phyloP scores from a whole-genome alignment of 768 basidiomycete species.

The Paxillus ammoniavirescens region DNA sequence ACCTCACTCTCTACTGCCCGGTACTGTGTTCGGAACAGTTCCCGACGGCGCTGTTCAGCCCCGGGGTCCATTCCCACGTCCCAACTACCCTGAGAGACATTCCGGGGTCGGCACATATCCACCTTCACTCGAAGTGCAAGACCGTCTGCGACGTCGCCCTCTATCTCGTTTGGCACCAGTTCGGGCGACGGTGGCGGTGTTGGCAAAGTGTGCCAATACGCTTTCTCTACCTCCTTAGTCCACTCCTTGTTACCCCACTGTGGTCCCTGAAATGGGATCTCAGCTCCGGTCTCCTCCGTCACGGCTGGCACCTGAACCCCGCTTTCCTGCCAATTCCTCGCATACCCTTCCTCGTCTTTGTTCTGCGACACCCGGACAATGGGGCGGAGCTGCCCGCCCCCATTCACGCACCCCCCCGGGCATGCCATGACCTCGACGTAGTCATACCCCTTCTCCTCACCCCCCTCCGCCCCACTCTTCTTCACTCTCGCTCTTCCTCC shows the following conservation, averaged over 20 bases:
- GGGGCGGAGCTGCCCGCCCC: slow-evolving; percentile 74
- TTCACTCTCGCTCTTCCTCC: slow-evolving; percentile 28
- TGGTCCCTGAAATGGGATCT: slow-evolving; percentile 41
- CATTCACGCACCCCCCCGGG: slow-evolving; percentile 95
- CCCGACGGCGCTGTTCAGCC: slow-evolving; percentile 43
- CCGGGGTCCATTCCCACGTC: slow-evolving; percentile 38
- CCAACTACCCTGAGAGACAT: slow-evolving; percentile 36
- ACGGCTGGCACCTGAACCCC: slow-evolving; percentile 39
- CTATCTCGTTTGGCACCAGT: slow-evolving; percentile 7
- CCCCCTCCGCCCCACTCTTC: slow-evolving; percentile 32
- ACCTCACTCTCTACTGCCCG: slow-evolving; percentile 85
- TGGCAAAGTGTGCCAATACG: slow-evolving; percentile 68
- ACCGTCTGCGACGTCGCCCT: slow-evolving; percentile 29
- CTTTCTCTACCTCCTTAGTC: slow-evolving; percentile 75
- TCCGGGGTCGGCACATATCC: slow-evolving; percentile 39
- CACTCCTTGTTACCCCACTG: slow-evolving; percentile 85
- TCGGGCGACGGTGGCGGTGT: slow-evolving; percentile 47
- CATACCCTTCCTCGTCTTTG: slow-evolving; percentile 63
- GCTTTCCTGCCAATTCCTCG: slow-evolving; percentile 57
- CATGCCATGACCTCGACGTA: slow-evolving; percentile 99
- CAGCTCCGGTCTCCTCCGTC: slow-evolving; percentile 22
- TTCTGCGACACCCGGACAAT: slow-evolving; percentile 19
- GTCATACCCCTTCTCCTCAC: slow-evolving; percentile 60
- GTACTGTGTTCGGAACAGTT: slow-evolving; percentile 74
- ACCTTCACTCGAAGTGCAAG: slow-evolving; percentile 38